These are phyloP conservation scores for Trametes cinnabarina DNA, from an alignment of 768 basidiomycete species.

Conservation along the genomic window DNA sequence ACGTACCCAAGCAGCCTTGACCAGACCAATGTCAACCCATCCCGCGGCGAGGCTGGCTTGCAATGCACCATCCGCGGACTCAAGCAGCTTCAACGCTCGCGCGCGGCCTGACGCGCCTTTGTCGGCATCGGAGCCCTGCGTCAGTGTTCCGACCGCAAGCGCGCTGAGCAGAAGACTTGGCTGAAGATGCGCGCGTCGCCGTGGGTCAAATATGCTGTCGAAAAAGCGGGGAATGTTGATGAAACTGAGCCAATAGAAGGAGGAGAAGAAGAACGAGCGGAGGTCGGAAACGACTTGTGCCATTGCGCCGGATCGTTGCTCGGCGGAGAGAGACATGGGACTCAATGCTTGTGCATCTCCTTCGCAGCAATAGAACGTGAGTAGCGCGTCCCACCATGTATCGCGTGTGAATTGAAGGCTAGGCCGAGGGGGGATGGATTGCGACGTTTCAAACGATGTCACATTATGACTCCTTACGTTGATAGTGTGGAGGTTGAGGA, in stretches of 20 bases:
- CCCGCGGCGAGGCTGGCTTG: slow-evolving; percentile 68
- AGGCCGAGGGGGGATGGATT: slow-evolving; percentile 41
- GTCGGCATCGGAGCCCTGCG: slow-evolving; percentile 66
- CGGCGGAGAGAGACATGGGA: not conserved
- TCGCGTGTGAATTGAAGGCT: slow-evolving; percentile 65
- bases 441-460: not conserved
- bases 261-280: slow-evolving; percentile 58
- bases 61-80: slow-evolving; percentile 65
- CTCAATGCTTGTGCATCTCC: not conserved
- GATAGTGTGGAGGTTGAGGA: not conserved
- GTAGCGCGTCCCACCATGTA: slow-evolving; percentile 78
- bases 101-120: slow-evolving; percentile 45
- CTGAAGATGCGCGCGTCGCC: slow-evolving; percentile 53
- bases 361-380: slow-evolving; percentile 45
- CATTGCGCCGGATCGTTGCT: slow-evolving; percentile 44
- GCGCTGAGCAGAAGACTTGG: slow-evolving; percentile 61
- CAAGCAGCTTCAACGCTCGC: slow-evolving; percentile 57
- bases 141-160: slow-evolving; percentile 61
- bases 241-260: slow-evolving; percentile 72
- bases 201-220: slow-evolving; percentile 51
- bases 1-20: slow-evolving; percentile 59
- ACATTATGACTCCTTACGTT: not conserved
- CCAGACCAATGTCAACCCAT: slow-evolving; percentile 71
- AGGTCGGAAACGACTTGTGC: slow-evolving; percentile 52
- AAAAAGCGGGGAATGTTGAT: slow-evolving; percentile 70